phyloP scores from a whole-genome alignment of 2,329 filamentous ascomycete species.

The Calonectria hawksworthii region DNA sequence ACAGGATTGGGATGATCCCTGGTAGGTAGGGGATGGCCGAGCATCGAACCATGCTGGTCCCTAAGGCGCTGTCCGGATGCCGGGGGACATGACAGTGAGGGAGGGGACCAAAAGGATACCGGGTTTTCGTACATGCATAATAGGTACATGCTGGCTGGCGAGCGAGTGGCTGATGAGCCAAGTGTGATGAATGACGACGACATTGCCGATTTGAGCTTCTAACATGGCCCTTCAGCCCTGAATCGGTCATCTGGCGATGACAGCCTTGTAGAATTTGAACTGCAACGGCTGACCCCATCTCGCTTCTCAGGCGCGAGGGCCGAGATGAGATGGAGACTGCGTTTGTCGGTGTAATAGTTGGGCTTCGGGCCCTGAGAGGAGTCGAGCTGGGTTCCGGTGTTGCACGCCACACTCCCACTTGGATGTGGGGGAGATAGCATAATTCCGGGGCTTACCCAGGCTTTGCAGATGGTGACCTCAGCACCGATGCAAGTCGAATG shows the following conservation, averaged over 20 bases:
- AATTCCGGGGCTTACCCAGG: conserved; percentile 8
- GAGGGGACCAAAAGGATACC: background rate
- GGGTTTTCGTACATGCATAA: conserved; percentile 2
- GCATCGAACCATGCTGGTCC: conserved; percentile 26
- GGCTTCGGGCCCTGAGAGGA: background rate
- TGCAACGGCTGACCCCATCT: conserved; percentile 1
- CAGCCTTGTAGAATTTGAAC: conserved; percentile 19
- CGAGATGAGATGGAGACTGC: conserved; percentile 20
- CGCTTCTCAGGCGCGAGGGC: conserved; percentile 14
- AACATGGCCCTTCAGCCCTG: conserved; percentile 3
- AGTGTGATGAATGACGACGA: conserved; percentile 17
- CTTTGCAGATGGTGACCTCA: conserved; percentile 7
- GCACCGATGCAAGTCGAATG: conserved; percentile 8
- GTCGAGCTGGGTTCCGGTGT: background rate
- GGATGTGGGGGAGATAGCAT: conserved; percentile 15
- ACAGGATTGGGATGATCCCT: conserved; percentile 21
- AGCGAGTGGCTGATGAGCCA: conserved; percentile 6
- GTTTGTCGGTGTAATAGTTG: conserved; percentile 17
- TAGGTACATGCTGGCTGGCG: background rate
- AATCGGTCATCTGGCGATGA: background rate
- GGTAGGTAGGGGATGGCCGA: conserved; percentile 13
- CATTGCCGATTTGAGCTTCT: background rate
- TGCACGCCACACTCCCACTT: conserved; percentile 11
- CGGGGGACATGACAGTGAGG: conserved; percentile 12
- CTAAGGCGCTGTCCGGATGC: conserved; percentile 10